A percentile compares a stretch with the other conserved stretches of the same genome.
Evolutionary conservation across 768 basidiomycete genomes (phyloP).

Genomic region (Phlegmacium glaucopus): DNA sequence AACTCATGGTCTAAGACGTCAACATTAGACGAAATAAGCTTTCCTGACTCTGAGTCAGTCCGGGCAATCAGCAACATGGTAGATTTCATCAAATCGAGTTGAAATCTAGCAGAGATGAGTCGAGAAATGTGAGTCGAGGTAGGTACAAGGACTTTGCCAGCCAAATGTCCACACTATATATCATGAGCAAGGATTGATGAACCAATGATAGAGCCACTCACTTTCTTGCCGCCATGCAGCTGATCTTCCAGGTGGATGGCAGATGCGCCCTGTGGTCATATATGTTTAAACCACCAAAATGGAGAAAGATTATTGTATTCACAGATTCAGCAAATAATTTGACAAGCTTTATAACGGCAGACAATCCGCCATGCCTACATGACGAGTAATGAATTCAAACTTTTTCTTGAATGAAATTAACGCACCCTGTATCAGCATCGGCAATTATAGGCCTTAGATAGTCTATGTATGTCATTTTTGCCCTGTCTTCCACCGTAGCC

Average conservation of each 20-base stretch:
- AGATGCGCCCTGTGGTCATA: conserved; percentile 65
- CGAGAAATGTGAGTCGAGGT: conserved; percentile 84
- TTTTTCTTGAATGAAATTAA: conserved; percentile 5
- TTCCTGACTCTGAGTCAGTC: conserved; percentile 87
- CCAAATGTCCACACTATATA: conserved; percentile 76
- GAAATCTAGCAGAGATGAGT: conserved; percentile 82
- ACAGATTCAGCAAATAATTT: conserved; percentile 95
- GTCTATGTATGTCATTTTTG: conserved; percentile 75
- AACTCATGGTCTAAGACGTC: conserved; percentile 82
- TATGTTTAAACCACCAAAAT: background rate
- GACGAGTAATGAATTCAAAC: conserved; percentile 11
- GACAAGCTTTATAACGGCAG: conserved; percentile 90
- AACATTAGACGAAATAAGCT: conserved; percentile 79
- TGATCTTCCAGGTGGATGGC: conserved; percentile 94
- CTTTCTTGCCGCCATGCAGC: conserved; percentile 92
- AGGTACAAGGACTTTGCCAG: conserved; percentile 91
- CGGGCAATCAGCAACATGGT: conserved; percentile 89
- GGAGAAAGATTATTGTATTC: conserved; percentile 16
- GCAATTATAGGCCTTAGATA: conserved; percentile 93
- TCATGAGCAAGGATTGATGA: conserved; percentile 4
- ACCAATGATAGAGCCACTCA: conserved; percentile 17
- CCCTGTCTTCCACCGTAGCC: conserved; percentile 57
- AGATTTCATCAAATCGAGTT: conserved; percentile 85
- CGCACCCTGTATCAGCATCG: conserved; percentile 90
- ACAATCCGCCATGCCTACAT: conserved; percentile 83